These are phyloP conservation scores for Colletotrichum plurivorum DNA, from an alignment of 2,329 filamentous ascomycete genomes.

Conservation along the genomic window DNA sequence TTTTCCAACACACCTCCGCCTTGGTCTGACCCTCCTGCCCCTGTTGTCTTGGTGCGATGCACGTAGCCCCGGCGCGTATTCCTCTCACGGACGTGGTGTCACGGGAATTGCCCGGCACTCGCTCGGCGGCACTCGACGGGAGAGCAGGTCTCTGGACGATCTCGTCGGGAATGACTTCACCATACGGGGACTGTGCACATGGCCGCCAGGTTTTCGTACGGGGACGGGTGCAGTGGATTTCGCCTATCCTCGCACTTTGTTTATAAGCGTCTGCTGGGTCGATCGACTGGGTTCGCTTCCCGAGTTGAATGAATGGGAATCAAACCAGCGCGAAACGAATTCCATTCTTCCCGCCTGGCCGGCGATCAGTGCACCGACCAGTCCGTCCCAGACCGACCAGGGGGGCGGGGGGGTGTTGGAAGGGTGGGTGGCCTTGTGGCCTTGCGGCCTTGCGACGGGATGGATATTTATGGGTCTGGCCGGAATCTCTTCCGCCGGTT, in stretches of 20 bases:
- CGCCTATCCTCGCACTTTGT: constrained; percentile 14
- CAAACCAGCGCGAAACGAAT: constrained; percentile 37
- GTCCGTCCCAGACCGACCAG: neutral
- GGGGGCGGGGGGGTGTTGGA: neutral
- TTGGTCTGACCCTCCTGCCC: constrained; percentile 28
- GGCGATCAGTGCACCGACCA: constrained; percentile 29
- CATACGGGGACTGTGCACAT: neutral
- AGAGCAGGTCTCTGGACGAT: neutral
- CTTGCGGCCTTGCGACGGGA: constrained; percentile 11
- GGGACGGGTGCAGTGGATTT: constrained; percentile 10
- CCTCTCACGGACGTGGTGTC: constrained; percentile 6
- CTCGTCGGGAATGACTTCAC: neutral
- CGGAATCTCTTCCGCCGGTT: constrained; percentile 35
- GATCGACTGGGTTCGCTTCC: constrained; percentile 13
- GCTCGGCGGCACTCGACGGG: constrained; percentile 7
- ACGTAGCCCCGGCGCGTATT: constrained; percentile 19
- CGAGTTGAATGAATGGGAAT: constrained; percentile 27
- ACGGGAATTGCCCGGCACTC: constrained; percentile 27
- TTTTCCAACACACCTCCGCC: constrained; percentile 39
- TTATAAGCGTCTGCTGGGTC: neutral
- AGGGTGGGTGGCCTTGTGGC: constrained; percentile 19
- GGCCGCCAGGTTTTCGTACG: no score
- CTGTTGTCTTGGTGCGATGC: constrained; percentile 29
- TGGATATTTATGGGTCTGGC: constrained; percentile 1
- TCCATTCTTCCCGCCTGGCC: constrained; percentile 26